phyloP scores from a whole-genome alignment of 768 basidiomycete genomes.

The Pisolithus tinctorius region DNA sequence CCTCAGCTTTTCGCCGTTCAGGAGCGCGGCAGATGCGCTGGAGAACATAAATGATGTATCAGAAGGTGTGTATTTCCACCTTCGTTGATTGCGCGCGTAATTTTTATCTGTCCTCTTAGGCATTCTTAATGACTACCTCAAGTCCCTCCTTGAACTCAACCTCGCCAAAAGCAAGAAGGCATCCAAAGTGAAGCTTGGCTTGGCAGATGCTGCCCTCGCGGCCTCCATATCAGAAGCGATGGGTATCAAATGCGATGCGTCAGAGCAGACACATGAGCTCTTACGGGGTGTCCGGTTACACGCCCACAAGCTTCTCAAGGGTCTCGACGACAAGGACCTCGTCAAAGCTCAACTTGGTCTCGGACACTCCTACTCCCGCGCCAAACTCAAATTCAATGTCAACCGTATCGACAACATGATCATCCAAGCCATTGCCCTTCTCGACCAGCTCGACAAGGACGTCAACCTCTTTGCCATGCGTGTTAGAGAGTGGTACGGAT shows the following conservation, averaged over 20 bases:
- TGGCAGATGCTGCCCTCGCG: slow-evolving; percentile 70
- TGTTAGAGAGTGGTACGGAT: slow-evolving; percentile 97
- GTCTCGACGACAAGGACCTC: slow-evolving; percentile 82
- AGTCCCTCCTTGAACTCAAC: slow-evolving; percentile 81
- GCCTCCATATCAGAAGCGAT: slow-evolving; percentile 70
- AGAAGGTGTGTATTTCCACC: slow-evolving; percentile 57
- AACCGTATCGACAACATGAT: slow-evolving; percentile 99
- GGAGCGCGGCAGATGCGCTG: slow-evolving; percentile 85
- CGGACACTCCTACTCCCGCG: slow-evolving; percentile 95
- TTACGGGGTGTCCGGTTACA: slow-evolving; percentile 91
- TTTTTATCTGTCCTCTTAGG: slow-evolving; percentile 37
- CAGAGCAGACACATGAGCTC: slow-evolving; percentile 75
- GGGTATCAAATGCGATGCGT: slow-evolving; percentile 70
- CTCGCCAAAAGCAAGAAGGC: slow-evolving; percentile 71
- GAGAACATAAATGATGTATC: slow-evolving; percentile 96
- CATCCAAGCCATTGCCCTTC: slow-evolving; percentile 96
- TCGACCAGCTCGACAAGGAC: slow-evolving; percentile 99
- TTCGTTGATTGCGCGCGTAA: not conserved
- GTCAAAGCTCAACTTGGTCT: slow-evolving; percentile 92
- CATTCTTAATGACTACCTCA: slow-evolving; percentile 77
- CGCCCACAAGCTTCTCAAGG: slow-evolving; percentile 83
- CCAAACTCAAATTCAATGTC: slow-evolving; percentile 97
- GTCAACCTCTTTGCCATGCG: slow-evolving; percentile 99
- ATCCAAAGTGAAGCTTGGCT: slow-evolving; percentile 64
- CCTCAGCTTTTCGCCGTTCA: slow-evolving; percentile 90